Conservation (phyloP, 805 yeast species). For the Torulaspora gathmanii region DNA sequence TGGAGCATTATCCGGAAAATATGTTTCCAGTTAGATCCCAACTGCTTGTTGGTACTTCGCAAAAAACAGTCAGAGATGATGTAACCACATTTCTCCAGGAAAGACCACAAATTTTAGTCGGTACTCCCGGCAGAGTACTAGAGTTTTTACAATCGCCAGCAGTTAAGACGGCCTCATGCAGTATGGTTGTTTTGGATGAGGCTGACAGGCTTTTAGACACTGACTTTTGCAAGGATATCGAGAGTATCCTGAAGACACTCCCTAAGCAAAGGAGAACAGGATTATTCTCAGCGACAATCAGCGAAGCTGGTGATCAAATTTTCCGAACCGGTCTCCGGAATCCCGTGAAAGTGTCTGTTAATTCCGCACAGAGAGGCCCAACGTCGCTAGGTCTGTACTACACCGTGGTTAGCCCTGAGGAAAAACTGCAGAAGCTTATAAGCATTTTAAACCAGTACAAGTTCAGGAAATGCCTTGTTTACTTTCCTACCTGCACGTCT, state of each 20-base stretch:
- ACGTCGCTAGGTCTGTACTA: conserved; percentile 58
- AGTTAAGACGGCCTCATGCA: conserved; percentile 61
- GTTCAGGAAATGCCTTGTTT: conserved; percentile 79
- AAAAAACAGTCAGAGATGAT: conserved; percentile 65
- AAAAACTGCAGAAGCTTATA: conserved; percentile 57
- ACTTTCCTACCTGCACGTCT: conserved; percentile 83
- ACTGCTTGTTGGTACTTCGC: conserved; percentile 49
- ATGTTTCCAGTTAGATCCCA: conserved; percentile 47
- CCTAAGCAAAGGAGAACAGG: conserved; percentile 95
- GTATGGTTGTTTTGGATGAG: conserved; percentile 79
- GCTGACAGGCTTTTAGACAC: conserved; percentile 85
- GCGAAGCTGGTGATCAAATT: conserved; percentile 71
- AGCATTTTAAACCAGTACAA: conserved; percentile 48
- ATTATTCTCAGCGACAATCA: conserved; percentile 86
- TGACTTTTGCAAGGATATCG: conserved; percentile 66
- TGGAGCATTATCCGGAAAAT: conserved; percentile 54
- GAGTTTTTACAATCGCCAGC: conserved; percentile 61
- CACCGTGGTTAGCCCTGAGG: conserved; percentile 51
- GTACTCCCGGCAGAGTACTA: conserved; percentile 85
- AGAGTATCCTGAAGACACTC: conserved; percentile 57
- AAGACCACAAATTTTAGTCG: conserved; percentile 73
- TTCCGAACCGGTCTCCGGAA: conserved; percentile 88
- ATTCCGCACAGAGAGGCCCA: conserved; percentile 53
- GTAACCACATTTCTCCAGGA: conserved; percentile 48
- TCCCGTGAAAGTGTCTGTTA: conserved; percentile 84